Evolutionary conservation across 1,139 yeast genomes (phyloP), one percentile per base, ranked within the genome.

Genomic region (Hemisphaericaspora subhashii): DNA sequence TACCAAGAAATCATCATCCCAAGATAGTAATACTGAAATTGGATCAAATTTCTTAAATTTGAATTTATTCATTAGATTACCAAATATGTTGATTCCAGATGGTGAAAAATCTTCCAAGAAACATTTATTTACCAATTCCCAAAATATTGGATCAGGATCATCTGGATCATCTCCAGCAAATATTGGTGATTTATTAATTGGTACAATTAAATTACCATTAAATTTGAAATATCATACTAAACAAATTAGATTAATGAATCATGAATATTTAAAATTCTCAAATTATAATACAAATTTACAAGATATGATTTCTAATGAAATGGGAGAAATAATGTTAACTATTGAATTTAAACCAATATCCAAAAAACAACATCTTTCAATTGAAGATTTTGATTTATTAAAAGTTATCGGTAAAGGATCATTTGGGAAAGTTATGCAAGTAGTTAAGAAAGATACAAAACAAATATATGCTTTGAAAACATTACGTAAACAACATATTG

Each of bases 361-460:
- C 37, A 75, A 78, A 43, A 78, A 80, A 51, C 23, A 20, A 20
- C 86, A 86, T 38, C 72, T 92, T 37, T 73, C 88, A 1, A 89
- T 92, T 50, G 96, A 89, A 40, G 96, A 92, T 57, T 92, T 92
- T 62, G 96, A 90, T 53, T 68, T 94, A 41, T 74, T 92, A 52
- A 92, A 92, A 62, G 98, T 92, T 15, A 88, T 92, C 42, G 98
- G 98, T 33, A 92, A 92, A 60, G 98, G 98, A 3, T 88, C 97
- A 2, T 94, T 92, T 63, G 98, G 98, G 39, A 92, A 94, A 63
- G 98, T 92, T 41, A 92, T 92, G 98, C 98, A 92, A 64, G 98
- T 92, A 33, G 82, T 89, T 43, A 92, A 92, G 66, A 86, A 86
- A 52, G 98, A 92, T 62, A 92, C 98, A 9, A 85, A 85, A 48